Base-by-base conservation (phyloP, 192 early-diverging fungal genomes). In the Backusella liffmaniae region DNA sequence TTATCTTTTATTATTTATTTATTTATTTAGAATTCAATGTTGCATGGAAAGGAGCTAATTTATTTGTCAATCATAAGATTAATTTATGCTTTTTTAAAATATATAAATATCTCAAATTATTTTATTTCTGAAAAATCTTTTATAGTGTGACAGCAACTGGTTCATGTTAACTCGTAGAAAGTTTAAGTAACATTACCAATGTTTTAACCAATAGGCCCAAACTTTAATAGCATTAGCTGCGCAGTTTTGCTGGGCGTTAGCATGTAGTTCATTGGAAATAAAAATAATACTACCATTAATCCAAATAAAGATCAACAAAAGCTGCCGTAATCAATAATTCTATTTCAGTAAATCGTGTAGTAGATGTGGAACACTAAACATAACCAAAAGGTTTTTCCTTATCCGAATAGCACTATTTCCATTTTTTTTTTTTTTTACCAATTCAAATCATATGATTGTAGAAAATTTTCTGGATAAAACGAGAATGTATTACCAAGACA, bases 271-370 rank as follows among this genome's bases (percentile, higher is more conserved):
- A n/a, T 62, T 26, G 26, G 12, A 26, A 29, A 9, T 26, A 29
- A 4, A 29, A 13, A 56, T 29, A 62, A 29, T 62, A 62, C 8
- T 29, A 62, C 26, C 8, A 62, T 62, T 21, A 62, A 62, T 62
- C 56, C 56, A 62, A 62, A 62, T 62, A 62, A 62, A 62, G 56
- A 62, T 62, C 56, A 62, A 62, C 56, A 62, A 62, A 62, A 29
- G 56, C 23, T 62, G 23, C 23, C 56, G 56, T 62, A 62, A 62
- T 26, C 56, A 62, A 62, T 12, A 12, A 62, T 62, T 62, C 56
- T 62, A 62, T 62, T 62, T 62, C 56, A 29, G 56, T 62, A 62
- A 62, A 62, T 12, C 3, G 21, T 29, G 56, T 29, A 29, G 21
- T 26, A 29, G 23, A 62, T 62, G 23, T 62, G 56, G 56, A 26